These are phyloP conservation scores for Lactarius hatsudake DNA, from an alignment of 768 basidiomycete species.

Conservation along the genomic window DNA sequence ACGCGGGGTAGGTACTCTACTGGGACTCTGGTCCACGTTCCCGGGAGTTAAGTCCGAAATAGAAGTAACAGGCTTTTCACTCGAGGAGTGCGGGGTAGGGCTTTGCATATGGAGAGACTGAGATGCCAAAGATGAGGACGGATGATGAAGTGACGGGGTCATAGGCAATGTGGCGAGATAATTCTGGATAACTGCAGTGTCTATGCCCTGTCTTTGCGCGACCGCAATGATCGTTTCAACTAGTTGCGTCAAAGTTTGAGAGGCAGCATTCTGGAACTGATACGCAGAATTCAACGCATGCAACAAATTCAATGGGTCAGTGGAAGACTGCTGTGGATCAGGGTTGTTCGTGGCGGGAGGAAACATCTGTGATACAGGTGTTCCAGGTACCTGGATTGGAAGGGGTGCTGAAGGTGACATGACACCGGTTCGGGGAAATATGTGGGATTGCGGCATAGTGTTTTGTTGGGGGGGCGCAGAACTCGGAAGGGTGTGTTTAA, in stretches of 20 bases:
- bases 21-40: background rate
- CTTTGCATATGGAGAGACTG: background rate
- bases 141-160: background rate
- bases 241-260: constrained; percentile 19
- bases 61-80: background rate
- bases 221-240: constrained; percentile 26
- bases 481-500: background rate
- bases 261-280: constrained; percentile 14
- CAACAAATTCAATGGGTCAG: constrained; percentile 5
- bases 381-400: background rate
- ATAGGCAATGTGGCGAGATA: constrained; percentile 20
- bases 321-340: constrained; percentile 1
- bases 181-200: constrained; percentile 21
- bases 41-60: background rate
- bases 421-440: background rate
- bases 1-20: background rate
- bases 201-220: constrained; percentile 22
- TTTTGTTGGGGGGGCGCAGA: constrained; percentile 2
- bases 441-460: background rate
- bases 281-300: constrained; percentile 17
- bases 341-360: background rate
- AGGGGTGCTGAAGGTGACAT: background rate
- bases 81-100: background rate
- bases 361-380: background rate
- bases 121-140: constrained; percentile 7